phyloP scores from a whole-genome alignment of 2,329 filamentous ascomycete genomes.

The Geosmithia morbida region DNA sequence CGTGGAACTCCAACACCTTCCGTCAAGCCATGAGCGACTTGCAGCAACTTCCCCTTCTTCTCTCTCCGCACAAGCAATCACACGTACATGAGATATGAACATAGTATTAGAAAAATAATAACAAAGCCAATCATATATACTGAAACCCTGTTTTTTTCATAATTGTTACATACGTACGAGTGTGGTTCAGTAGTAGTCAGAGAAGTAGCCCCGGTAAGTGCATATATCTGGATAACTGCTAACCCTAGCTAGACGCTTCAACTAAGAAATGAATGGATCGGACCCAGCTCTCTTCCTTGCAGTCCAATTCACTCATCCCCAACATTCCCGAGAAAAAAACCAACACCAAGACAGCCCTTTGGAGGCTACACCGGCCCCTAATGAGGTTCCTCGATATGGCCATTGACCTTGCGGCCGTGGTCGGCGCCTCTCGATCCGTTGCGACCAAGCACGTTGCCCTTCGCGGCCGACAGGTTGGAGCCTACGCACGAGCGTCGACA shows the following conservation, averaged over 20 bases:
- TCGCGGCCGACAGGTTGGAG: conserved; percentile 37
- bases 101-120: background rate
- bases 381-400: conserved; percentile 51
- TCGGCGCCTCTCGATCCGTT: conserved; percentile 55
- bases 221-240: background rate
- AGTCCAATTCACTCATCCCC: background rate
- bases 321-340: background rate
- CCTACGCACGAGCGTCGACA: conserved; percentile 29
- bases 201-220: background rate
- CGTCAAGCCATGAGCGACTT: background rate
- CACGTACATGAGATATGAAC: background rate
- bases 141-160: background rate
- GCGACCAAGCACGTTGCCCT: conserved; percentile 48
- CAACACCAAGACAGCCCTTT: conserved; percentile 2
- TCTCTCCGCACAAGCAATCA: background rate
- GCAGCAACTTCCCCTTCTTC: background rate
- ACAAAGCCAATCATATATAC: no score
- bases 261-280: background rate
- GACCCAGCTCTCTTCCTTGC: background rate
- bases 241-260: no score
- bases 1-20: conserved; percentile 9
- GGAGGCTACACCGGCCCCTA: conserved; percentile 9
- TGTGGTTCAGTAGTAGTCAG: background rate
- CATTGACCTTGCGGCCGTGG: conserved; percentile 56
- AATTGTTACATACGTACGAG: background rate